Conservation (phyloP, 805 yeast species). For the Ogataea naganishii region DNA sequence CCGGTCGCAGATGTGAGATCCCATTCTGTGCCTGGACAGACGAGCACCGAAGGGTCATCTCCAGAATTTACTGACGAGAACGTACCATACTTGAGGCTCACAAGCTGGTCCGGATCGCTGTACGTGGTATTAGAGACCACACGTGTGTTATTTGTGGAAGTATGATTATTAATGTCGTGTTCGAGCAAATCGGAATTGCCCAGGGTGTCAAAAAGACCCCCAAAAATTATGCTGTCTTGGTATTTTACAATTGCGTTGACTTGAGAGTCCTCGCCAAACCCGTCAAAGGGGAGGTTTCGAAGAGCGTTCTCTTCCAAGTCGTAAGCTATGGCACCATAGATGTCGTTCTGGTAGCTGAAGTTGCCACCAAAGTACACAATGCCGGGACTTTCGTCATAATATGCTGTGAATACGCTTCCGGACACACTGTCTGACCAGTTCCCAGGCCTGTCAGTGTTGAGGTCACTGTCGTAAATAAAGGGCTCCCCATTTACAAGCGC, state of each 20-base stretch:
- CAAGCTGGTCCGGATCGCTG: conserved; percentile 47
- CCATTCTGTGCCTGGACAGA: conserved; percentile 65
- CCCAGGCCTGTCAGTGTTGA: too few relatives aligned
- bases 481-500: too few relatives aligned
- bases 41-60: conserved; percentile 25
- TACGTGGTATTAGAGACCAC: too few relatives aligned
- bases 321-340: conserved; percentile 59
- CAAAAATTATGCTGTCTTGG: conserved; percentile 55
- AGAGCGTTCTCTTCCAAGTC: conserved; percentile 35
- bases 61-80: conserved; percentile 40
- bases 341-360: conserved; percentile 39
- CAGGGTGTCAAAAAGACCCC: conserved; percentile 64
- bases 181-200: conserved; percentile 39
- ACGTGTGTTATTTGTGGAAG: conserved; percentile 28
- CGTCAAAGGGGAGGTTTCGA: conserved; percentile 55
- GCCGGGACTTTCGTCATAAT: conserved; percentile 36
- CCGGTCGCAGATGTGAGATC: conserved; percentile 39
- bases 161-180: conserved; percentile 23
- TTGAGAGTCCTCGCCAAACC: conserved; percentile 53
- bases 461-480: too few relatives aligned
- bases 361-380: conserved; percentile 76
- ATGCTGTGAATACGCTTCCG: conserved; percentile 36
- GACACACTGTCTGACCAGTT: conserved; percentile 19
- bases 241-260: conserved; percentile 56
- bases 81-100: conserved; percentile 49